These are phyloP conservation scores for Aspergillus sp. DNA, from an alignment of 2,329 filamentous ascomycete species.

Conservation along the genomic window DNA sequence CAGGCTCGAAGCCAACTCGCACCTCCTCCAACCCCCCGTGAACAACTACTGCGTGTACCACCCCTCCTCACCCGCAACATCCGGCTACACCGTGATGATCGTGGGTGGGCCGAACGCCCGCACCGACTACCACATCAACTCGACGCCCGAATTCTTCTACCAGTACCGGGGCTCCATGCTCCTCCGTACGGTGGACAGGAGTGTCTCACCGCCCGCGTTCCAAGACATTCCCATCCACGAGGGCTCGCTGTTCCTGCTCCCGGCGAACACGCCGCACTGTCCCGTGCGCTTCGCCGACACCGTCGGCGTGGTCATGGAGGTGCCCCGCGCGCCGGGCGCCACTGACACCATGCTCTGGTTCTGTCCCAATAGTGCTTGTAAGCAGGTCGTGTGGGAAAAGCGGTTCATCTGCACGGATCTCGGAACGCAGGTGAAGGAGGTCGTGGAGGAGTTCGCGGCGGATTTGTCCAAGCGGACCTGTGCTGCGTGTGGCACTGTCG, in stretches of 20 bases:
- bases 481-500: slow-evolving; percentile 70
- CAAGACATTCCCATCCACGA: slow-evolving; percentile 85
- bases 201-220: slow-evolving; percentile 56
- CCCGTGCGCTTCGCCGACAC: slow-evolving; percentile 90
- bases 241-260: slow-evolving; percentile 90
- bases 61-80: slow-evolving; percentile 62
- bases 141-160: slow-evolving; percentile 97
- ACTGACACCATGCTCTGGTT: slow-evolving; percentile 89
- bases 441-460: slow-evolving; percentile 75
- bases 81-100: slow-evolving; percentile 88
- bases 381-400: slow-evolving; percentile 75
- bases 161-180: slow-evolving; percentile 92
- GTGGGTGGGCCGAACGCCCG: slow-evolving; percentile 94
- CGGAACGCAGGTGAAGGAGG: slow-evolving; percentile 90
- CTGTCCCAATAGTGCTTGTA: slow-evolving; percentile 62
- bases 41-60: slow-evolving; percentile 99
- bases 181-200: slow-evolving; percentile 78
- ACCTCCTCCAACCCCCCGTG: slow-evolving; percentile 87
- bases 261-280: slow-evolving; percentile 93
- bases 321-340: slow-evolving; percentile 66
- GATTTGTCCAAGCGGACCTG: slow-evolving; percentile 72
- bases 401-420: slow-evolving; percentile 85
- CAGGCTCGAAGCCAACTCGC: slow-evolving; percentile 88
- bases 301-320: slow-evolving; percentile 90
- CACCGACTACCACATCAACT: slow-evolving; percentile 98